These are phyloP conservation scores for Saprolegnia diclina DNA, from an alignment of 352 stramenopile species.

Conservation along the genomic window DNA sequence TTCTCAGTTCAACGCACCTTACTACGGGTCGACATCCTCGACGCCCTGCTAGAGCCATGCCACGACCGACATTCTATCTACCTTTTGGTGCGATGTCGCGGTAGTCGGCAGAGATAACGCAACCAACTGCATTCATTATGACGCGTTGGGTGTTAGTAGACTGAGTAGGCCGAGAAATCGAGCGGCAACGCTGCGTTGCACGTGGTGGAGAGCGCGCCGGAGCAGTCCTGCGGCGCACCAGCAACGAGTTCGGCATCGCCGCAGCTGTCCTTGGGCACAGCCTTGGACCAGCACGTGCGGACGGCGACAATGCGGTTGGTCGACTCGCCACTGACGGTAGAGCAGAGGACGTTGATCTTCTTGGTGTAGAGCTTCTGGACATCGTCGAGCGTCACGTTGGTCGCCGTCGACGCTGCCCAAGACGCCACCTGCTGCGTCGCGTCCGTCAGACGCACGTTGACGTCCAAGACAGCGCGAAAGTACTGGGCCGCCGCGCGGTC, in stretches of 20 bases:
- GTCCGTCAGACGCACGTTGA: neutral
- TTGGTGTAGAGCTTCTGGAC: slow-evolving; percentile 51
- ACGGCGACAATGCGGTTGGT: slow-evolving; percentile 59
- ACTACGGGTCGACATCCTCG: no score
- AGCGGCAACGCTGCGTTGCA: slow-evolving; percentile 30
- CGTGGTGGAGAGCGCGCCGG: slow-evolving; percentile 22
- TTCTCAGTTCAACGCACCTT: no score
- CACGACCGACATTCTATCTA: no score
- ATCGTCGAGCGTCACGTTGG: slow-evolving; percentile 31
- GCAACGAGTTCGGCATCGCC: slow-evolving; percentile 1
- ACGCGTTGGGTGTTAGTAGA: no score
- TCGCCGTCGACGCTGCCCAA: slow-evolving; percentile 2
- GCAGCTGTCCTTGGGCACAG: slow-evolving; percentile 19
- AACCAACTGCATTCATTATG: no score
- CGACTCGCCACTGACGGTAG: slow-evolving; percentile 35
- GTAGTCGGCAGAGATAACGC: no score
- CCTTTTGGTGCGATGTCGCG: no score
- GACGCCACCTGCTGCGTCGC: neutral
- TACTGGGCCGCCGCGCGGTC: slow-evolving; percentile 49
- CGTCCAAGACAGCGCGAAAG: slow-evolving; percentile 52
- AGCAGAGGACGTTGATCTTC: slow-evolving; percentile 63
- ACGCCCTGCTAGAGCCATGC: no score
- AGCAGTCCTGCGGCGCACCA: slow-evolving; percentile 27
- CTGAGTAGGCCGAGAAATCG: slow-evolving; percentile 27
- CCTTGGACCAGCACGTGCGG: slow-evolving; percentile 60